A percentile compares a stretch with the other conserved stretches of the same genome.
Conservation (phyloP, 2,329 filamentous ascomycete genomes). For the Anthostomella pinea region DNA sequence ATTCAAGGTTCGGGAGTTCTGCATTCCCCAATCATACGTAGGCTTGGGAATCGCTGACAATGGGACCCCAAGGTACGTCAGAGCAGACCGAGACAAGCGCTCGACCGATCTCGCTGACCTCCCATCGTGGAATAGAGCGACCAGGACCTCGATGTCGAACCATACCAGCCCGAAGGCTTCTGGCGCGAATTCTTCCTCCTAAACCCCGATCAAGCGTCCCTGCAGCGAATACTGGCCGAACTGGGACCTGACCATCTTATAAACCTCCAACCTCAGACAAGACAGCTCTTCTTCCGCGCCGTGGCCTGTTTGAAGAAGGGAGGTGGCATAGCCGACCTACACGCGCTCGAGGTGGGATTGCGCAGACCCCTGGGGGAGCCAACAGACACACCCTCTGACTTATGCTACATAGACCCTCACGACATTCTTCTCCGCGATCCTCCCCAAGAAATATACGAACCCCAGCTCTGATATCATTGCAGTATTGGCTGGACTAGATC, state of each 20-base stretch:
- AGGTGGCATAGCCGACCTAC: constrained; percentile 61
- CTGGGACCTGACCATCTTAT: constrained; percentile 73
- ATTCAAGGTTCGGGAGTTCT: constrained; percentile 60
- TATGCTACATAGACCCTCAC: constrained; percentile 70
- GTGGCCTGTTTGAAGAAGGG: constrained; percentile 65
- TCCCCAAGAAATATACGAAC: constrained; percentile 90
- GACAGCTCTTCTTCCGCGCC: constrained; percentile 73
- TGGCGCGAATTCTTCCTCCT: constrained; percentile 96
- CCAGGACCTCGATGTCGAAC: constrained; percentile 58
- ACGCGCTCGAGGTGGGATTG: constrained; percentile 77
- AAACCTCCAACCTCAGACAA: constrained; percentile 71
- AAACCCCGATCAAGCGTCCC: constrained; percentile 67
- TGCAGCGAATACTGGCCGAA: constrained; percentile 67
- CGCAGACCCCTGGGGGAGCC: not conserved
- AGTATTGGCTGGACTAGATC: constrained; percentile 82
- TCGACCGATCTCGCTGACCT: constrained; percentile 20
- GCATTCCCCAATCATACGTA: constrained; percentile 15
- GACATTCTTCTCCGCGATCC: constrained; percentile 76
- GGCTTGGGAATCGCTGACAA: constrained; percentile 24
- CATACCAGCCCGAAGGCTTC: constrained; percentile 80
- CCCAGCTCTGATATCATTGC: constrained; percentile 93
- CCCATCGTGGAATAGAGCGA: constrained; percentile 36
- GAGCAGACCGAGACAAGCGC: not conserved
- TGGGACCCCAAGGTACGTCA: constrained; percentile 28
- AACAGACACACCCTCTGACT: constrained; percentile 32